Conservation (phyloP, 495 filamentous ascomycete species). For the Podospora pseudoanserina region DNA sequence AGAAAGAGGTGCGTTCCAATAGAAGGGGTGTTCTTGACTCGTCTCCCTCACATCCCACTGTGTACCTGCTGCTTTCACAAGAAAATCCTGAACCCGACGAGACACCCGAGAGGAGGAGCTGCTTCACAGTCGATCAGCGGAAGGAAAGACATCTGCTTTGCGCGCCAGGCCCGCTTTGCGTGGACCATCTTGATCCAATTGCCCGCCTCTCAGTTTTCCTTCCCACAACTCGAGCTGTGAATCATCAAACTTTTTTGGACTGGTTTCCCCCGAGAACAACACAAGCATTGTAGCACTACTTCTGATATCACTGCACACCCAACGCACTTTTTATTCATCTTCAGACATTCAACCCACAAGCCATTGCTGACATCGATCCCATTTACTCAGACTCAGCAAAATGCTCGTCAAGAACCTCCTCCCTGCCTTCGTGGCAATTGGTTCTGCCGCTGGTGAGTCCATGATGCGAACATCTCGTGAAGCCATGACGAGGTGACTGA, state of each 20-base stretch:
- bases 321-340: not conserved
- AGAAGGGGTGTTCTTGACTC: not conserved
- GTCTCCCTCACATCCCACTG: not conserved
- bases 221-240: slow-evolving; percentile 4
- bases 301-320: slow-evolving; percentile 13
- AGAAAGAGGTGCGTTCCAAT: slow-evolving; percentile 16
- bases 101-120: slow-evolving; percentile 1
- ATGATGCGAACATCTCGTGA: not conserved
- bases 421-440: slow-evolving; percentile 68
- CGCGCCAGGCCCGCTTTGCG: not conserved
- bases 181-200: not conserved
- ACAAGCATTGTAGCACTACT: slow-evolving; percentile 7
- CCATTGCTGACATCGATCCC: slow-evolving; percentile 24
- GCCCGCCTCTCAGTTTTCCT: not conserved
- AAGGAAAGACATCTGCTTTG: not conserved
- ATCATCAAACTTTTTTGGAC: slow-evolving; percentile 10
- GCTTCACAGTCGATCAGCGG: not conserved
- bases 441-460: slow-evolving; percentile 63
- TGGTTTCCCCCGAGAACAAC: slow-evolving; percentile 2
- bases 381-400: slow-evolving; percentile 37
- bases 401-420: slow-evolving; percentile 77
- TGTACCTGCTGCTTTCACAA: not conserved
- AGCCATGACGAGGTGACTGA: slow-evolving; percentile 5
- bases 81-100: not conserved
- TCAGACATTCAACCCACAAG: not conserved